phyloP scores from a whole-genome alignment of 139 green algal species.

The Picochlorum sp. region DNA sequence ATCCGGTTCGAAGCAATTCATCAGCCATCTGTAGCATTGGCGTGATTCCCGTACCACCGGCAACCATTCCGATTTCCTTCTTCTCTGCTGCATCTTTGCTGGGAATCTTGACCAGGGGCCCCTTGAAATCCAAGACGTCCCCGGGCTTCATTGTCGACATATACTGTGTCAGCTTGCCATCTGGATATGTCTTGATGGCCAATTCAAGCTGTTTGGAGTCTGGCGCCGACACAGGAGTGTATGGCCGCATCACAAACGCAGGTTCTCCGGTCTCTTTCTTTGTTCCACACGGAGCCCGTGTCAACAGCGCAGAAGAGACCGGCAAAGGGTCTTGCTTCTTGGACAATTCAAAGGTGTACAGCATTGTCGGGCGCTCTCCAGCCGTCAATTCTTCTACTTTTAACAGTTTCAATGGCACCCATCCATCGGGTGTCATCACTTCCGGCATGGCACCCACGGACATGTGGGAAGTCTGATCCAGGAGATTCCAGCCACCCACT shows the following conservation, averaged over 20 bases:
- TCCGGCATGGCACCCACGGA: neutral
- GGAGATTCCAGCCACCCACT: no score
- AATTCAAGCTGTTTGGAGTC: constrained; percentile 37
- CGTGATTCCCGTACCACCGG: constrained; percentile 57
- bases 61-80: constrained; percentile 60
- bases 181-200: constrained; percentile 10
- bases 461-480: neutral
- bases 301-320: constrained; percentile 30
- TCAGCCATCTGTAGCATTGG: constrained; percentile 60
- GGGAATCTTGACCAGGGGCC: constrained; percentile 65
- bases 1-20: constrained; percentile 38
- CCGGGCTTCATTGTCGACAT: constrained; percentile 6
- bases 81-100: constrained; percentile 49
- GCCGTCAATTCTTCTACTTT: constrained; percentile 20
- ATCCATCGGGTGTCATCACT: constrained; percentile 13
- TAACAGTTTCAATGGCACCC: constrained; percentile 29
- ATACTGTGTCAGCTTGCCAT: constrained; percentile 17
- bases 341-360: constrained; percentile 25
- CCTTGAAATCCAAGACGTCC: constrained; percentile 14
- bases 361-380: constrained; percentile 5
- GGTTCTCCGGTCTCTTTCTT: constrained; percentile 36
- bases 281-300: constrained; percentile 32
- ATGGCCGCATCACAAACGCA: constrained; percentile 49
- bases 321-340: constrained; percentile 16
- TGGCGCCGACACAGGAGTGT: constrained; percentile 39